Evolutionary conservation across 495 filamentous ascomycete species (phyloP).

Genomic region (Trypethelium eluteriae): DNA sequence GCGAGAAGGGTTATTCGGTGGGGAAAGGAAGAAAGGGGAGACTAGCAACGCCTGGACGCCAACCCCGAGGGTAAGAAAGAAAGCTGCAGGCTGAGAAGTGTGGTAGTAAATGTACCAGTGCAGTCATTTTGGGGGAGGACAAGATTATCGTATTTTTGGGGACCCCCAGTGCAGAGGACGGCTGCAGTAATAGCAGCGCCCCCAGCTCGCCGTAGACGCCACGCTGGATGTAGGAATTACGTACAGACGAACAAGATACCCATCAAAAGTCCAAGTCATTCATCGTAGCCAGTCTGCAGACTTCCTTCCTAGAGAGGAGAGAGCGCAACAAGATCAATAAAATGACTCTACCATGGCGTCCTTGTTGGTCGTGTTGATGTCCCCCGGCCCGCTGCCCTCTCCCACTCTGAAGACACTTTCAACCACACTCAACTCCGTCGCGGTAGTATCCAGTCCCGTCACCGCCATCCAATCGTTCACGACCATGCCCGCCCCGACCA

Average conservation of each 20-base stretch:
- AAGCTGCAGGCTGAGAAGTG: slow-evolving; percentile 13
- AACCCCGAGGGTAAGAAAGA: slow-evolving; percentile 40
- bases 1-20: slow-evolving; percentile 40
- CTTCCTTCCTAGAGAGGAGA: background rate
- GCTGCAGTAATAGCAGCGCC: too few relatives aligned
- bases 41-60: slow-evolving; percentile 52
- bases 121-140: background rate
- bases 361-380: slow-evolving; percentile 75
- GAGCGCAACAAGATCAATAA: slow-evolving; percentile 50
- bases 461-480: slow-evolving; percentile 99
- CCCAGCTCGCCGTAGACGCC: slow-evolving; percentile 1
- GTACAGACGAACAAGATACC: slow-evolving; percentile 1
- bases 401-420: slow-evolving; percentile 92
- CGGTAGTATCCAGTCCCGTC: slow-evolving; percentile 89
- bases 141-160: background rate
- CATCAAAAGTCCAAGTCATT: background rate
- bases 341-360: slow-evolving; percentile 98
- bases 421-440: slow-evolving; percentile 90
- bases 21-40: slow-evolving; percentile 27
- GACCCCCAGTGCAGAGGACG: background rate
- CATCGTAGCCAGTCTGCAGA: background rate
- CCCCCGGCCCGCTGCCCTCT: slow-evolving; percentile 69
- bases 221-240: background rate
- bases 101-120: background rate
- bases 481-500: slow-evolving; percentile 97